A percentile compares a stretch with the other conserved stretches of the same genome.
Conservation (phyloP, 768 basidiomycete genomes). For the Amanita fuliginea region DNA sequence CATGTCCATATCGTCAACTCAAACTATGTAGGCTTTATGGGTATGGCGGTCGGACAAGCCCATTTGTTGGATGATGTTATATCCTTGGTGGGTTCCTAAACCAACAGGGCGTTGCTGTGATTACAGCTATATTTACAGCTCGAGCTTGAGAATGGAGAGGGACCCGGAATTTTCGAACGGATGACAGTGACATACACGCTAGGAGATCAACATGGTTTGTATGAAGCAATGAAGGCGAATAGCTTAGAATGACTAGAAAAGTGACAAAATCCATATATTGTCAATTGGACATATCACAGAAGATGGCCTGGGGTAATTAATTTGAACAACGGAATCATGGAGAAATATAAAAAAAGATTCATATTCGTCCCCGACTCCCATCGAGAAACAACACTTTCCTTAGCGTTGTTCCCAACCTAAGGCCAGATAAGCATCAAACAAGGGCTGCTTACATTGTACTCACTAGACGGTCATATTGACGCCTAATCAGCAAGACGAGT, state of each 20-base stretch:
- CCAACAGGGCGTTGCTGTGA: background rate
- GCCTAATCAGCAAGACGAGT: too few relatives aligned
- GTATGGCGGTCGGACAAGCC: slow-evolving; percentile 83
- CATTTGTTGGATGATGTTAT: slow-evolving; percentile 92
- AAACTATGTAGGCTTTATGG: slow-evolving; percentile 49
- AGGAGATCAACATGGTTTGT: slow-evolving; percentile 74
- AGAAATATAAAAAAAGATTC: background rate
- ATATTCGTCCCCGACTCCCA: background rate
- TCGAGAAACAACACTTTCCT: background rate
- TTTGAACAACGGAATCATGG: slow-evolving; percentile 5
- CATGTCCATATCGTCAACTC: slow-evolving; percentile 88
- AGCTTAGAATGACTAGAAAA: background rate
- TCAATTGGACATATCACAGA: slow-evolving; percentile 1
- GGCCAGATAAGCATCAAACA: too few relatives aligned
- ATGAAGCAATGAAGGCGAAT: slow-evolving; percentile 23
- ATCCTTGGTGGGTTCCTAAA: slow-evolving; percentile 46
- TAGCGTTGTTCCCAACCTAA: too few relatives aligned
- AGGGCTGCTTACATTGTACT: too few relatives aligned
- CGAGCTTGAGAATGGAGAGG: slow-evolving; percentile 51
- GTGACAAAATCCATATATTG: background rate
- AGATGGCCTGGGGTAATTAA: slow-evolving; percentile 11
- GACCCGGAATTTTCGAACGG: slow-evolving; percentile 46
- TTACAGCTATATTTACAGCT: slow-evolving; percentile 16
- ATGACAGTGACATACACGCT: slow-evolving; percentile 78
- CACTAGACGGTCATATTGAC: too few relatives aligned